Evolutionary conservation across 495 filamentous ascomycete species (phyloP).

Genomic region (Penicillium cataractarum): DNA sequence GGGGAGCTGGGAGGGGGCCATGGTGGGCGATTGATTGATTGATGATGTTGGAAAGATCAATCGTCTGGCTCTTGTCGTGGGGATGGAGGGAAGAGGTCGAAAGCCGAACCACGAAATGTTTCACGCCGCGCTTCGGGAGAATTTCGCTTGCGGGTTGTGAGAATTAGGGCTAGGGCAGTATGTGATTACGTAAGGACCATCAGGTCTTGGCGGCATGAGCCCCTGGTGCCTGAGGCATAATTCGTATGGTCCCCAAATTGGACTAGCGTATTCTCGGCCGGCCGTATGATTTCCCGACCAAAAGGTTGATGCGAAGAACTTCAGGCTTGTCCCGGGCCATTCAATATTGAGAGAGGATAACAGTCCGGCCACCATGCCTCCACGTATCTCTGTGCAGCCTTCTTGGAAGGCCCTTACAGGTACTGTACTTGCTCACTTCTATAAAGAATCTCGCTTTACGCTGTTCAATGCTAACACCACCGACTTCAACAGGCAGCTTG

Average conservation of each 20-base stretch:
- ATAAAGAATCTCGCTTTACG: neutral
- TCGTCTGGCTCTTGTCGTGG: conserved; percentile 55
- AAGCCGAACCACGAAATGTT: conserved; percentile 40
- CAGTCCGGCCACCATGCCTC: conserved; percentile 63
- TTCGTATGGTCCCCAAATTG: conserved; percentile 5
- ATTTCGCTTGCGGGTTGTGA: conserved; percentile 51
- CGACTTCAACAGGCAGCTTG: conserved; percentile 34
- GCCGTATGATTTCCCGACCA: conserved; percentile 39
- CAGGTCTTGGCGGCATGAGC: neutral
- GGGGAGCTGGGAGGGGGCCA: conserved; percentile 92
- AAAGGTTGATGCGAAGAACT: conserved; percentile 34
- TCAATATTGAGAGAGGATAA: neutral
- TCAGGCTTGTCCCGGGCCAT: conserved; percentile 22
- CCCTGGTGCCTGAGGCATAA: conserved; percentile 21
- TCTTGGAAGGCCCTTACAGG: conserved; percentile 65
- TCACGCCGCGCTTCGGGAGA: conserved; percentile 35
- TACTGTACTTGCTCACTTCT: conserved; percentile 37
- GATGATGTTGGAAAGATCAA: conserved; percentile 56
- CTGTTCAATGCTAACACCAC: conserved; percentile 8
- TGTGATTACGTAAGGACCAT: conserved; percentile 7
- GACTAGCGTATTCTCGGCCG: conserved; percentile 32
- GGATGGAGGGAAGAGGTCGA: conserved; percentile 45
- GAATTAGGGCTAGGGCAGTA: conserved; percentile 46
- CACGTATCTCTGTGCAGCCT: conserved; percentile 66
- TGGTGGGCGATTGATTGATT: conserved; percentile 68